phyloP scores from a whole-genome alignment of 2,329 filamentous ascomycete genomes.

The Neopestalotiopsis clavispora region DNA sequence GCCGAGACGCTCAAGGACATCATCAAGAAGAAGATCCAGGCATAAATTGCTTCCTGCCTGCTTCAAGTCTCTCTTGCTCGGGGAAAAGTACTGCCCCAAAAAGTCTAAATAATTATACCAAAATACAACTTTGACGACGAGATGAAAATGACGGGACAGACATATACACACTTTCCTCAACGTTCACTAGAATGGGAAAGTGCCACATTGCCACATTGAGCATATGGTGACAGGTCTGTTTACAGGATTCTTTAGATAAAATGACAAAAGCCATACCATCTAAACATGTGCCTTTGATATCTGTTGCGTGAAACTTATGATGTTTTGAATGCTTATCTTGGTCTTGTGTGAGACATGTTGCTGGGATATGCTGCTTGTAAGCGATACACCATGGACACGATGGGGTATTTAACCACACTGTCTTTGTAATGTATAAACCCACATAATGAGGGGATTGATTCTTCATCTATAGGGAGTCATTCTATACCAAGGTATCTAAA shows the following conservation, averaged over 20 bases:
- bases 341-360: too few relatives aligned
- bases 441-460: too few relatives aligned
- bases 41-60: slow-evolving; percentile 36
- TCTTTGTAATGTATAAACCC: too few relatives aligned
- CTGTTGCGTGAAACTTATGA: too few relatives aligned
- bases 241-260: slow-evolving; percentile 8
- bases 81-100: not conserved
- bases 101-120: slow-evolving; percentile 5
- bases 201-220: not conserved
- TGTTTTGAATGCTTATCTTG: too few relatives aligned
- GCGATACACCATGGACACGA: too few relatives aligned
- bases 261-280: slow-evolving; percentile 5
- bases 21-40: slow-evolving; percentile 80
- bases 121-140: not conserved
- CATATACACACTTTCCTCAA: slow-evolving; percentile 4
- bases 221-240: slow-evolving; percentile 3
- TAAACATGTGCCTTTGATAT: not conserved
- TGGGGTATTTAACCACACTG: too few relatives aligned
- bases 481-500: not conserved
- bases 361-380: too few relatives aligned
- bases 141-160: slow-evolving; percentile 8
- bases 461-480: not conserved
- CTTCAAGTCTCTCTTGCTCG: not conserved
- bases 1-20: slow-evolving; percentile 92
- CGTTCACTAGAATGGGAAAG: slow-evolving; percentile 11